These are phyloP conservation scores for Xylaria flabelliformis DNA, from an alignment of 495 filamentous ascomycete genomes.

Conservation along the genomic window DNA sequence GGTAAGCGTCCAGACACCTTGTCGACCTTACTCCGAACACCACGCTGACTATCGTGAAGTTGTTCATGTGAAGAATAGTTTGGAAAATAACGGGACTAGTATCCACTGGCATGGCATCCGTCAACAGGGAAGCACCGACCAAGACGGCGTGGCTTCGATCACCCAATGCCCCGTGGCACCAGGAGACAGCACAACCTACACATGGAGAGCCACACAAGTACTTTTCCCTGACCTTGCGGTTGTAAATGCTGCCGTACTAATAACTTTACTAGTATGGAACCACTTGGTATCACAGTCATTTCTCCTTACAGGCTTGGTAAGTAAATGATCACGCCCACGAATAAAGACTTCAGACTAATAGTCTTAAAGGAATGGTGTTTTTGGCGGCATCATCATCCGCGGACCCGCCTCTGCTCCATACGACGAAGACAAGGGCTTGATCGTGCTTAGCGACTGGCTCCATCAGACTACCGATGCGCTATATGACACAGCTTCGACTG, in stretches of 20 bases:
- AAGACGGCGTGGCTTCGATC: conserved; percentile 53
- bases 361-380: conserved; percentile 47
- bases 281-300: conserved; percentile 70
- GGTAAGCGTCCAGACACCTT: conserved; percentile 16
- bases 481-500: conserved; percentile 42
- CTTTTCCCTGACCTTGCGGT: not conserved
- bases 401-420: conserved; percentile 58
- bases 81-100: conserved; percentile 50
- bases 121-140: conserved; percentile 44
- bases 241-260: not conserved
- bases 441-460: conserved; percentile 58
- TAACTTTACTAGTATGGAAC: conserved; percentile 56
- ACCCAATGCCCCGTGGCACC: conserved; percentile 58
- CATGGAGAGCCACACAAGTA: conserved; percentile 53
- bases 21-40: not conserved
- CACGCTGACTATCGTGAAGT: conserved; percentile 27
- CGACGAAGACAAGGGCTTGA: conserved; percentile 57
- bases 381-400: conserved; percentile 56
- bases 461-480: conserved; percentile 50
- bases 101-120: conserved; percentile 64
- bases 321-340: not conserved
- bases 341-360: not conserved
- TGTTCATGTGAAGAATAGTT: conserved; percentile 37
- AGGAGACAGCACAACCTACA: conserved; percentile 58
- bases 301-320: conserved; percentile 57